Evolutionary conservation across 306 rosid species (phyloP), one percentile per base, ranked within the genome.

Genomic region (Vigna angularis): DNA sequence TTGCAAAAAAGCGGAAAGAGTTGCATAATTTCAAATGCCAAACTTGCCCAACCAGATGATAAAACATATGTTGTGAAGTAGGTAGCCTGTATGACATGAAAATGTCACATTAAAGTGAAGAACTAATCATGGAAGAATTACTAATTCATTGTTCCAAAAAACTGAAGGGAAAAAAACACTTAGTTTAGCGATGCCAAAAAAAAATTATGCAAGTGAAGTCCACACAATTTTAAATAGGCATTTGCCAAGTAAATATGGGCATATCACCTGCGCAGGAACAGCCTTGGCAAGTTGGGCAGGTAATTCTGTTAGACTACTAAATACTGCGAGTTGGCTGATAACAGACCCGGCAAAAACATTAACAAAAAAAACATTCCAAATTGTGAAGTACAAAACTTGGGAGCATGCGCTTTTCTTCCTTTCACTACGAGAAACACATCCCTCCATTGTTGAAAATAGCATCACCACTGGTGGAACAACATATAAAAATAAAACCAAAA

Each of bases 11-110:
- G 94, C 78, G 97, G 80, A 81, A 66, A 88, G 28, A 87, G 26
- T 83, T 95, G 99, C 82, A 95, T 90, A 24, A 91, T 82, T 86
- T 95, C 99, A 85, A 78, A 82, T 17, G 94, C 89, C 91, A 95
- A 76, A 87, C 96, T 90, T 59, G 94, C 97, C 98, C 99, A 95
- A 65, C 98, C 99, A 69, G 98, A 95, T 78, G 99, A 86, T 83
- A 95, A 73, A 82, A 93, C 98, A 73, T 93, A 95, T 61, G 99
- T 95, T 82, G 86, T 84, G 87, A 95, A 95, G 89, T 82, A 93
- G 52, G 91, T 85, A 74, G 90, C 96, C 99, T 95, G 83, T 40
- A 74, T 70, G 64, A 58, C 83, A 75, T 70, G 49, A 70, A 47
- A 77, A 70, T 9, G 3, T 30, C 47, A 73, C 32, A 50, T 40